These are phyloP conservation scores for Neurospora sublineolata DNA, from an alignment of 495 filamentous ascomycete species.

Conservation along the genomic window DNA sequence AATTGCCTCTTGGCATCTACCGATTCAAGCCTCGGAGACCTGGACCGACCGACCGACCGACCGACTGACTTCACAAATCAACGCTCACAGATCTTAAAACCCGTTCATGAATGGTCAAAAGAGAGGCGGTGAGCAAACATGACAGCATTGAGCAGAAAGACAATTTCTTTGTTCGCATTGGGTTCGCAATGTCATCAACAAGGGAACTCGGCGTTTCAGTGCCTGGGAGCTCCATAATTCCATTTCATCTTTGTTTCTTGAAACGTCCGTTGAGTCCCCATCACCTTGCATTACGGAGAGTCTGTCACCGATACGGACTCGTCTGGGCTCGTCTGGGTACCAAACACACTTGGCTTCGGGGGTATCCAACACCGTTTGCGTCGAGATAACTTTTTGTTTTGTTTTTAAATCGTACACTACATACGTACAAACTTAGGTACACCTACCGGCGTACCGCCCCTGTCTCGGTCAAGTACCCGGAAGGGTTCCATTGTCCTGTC, in stretches of 20 bases:
- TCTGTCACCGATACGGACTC: background rate
- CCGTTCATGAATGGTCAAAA: background rate
- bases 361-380: background rate
- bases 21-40: background rate
- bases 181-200: background rate
- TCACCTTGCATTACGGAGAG: background rate
- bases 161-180: background rate
- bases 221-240: background rate
- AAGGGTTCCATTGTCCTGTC: background rate
- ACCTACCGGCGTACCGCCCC: constrained; percentile 9
- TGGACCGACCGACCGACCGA: background rate
- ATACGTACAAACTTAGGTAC: background rate
- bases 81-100: background rate
- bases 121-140: background rate
- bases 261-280: background rate
- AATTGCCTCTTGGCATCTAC: constrained; percentile 5
- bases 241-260: background rate
- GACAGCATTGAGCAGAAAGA: background rate
- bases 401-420: background rate
- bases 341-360: background rate
- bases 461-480: constrained; percentile 6
- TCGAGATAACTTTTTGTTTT: background rate
- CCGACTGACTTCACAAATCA: background rate
- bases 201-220: background rate
- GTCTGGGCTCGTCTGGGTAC: background rate